phyloP scores from a whole-genome alignment of 1,284 basidiomycete genomes.

The Cryptococcus deneoformans region DNA sequence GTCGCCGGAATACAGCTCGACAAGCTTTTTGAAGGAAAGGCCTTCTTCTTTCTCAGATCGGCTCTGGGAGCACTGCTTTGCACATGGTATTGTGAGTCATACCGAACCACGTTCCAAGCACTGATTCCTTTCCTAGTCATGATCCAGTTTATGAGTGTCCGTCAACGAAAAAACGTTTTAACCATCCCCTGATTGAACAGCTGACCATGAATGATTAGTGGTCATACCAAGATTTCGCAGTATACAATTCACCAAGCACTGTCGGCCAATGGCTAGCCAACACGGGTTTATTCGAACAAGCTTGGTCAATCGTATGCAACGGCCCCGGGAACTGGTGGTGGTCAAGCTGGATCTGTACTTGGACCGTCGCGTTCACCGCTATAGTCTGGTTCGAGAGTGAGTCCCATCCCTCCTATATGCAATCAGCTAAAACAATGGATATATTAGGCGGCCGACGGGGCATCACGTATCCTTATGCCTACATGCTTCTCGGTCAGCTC shows the following conservation, averaged over 20 bases:
- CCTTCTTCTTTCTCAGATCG: slow-evolving; percentile 40
- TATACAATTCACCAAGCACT: slow-evolving; percentile 1
- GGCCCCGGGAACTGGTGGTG: slow-evolving; percentile 66
- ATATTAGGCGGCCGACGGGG: slow-evolving; percentile 51
- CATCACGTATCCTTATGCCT: slow-evolving; percentile 62
- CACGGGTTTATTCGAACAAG: slow-evolving; percentile 65
- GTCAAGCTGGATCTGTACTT: slow-evolving; percentile 68
- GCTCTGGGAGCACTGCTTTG: slow-evolving; percentile 36
- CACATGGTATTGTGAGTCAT: slow-evolving; percentile 64
- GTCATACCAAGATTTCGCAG: slow-evolving; percentile 56
- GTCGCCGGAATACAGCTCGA: slow-evolving; percentile 15
- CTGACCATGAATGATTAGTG: slow-evolving; percentile 41
- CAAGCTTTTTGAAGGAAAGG: slow-evolving; percentile 23
- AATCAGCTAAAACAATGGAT: not conserved
- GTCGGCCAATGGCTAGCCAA: slow-evolving; percentile 60
- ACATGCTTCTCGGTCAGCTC: slow-evolving; percentile 71
- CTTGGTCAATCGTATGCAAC: slow-evolving; percentile 56
- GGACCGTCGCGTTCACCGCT: slow-evolving; percentile 63
- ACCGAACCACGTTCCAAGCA: not conserved
- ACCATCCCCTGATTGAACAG: not conserved
- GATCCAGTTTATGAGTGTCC: slow-evolving; percentile 54
- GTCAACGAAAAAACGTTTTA: slow-evolving; percentile 16
- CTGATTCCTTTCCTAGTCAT: slow-evolving; percentile 23
- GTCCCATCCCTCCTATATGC: slow-evolving; percentile 16
- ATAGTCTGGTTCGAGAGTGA: slow-evolving; percentile 60